Evolutionary conservation across 805 yeast species (phyloP).

Genomic region (Cyberlindnera mycetangii): DNA sequence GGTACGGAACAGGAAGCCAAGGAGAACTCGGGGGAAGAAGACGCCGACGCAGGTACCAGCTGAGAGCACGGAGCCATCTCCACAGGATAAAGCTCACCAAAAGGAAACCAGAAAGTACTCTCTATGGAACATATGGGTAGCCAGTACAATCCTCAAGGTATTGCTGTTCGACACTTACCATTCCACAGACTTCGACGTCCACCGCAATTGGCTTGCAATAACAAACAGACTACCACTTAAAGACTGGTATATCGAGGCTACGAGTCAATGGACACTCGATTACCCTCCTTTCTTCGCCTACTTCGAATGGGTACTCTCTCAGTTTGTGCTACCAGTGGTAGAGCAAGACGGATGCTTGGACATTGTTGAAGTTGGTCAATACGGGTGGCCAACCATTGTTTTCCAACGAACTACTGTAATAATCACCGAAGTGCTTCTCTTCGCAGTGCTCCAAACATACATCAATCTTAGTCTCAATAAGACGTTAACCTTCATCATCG

Average conservation of each 20-base stretch:
- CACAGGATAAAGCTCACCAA: background rate
- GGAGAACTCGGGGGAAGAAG: slow-evolving; percentile 6
- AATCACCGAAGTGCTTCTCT: slow-evolving; percentile 67
- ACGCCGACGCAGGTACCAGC: background rate
- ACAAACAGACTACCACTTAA: slow-evolving; percentile 70
- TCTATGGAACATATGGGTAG: slow-evolving; percentile 65
- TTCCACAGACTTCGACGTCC: slow-evolving; percentile 97
- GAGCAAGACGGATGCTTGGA: slow-evolving; percentile 74
- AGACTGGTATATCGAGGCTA: slow-evolving; percentile 79
- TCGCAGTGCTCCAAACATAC: slow-evolving; percentile 67
- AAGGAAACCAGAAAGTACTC: slow-evolving; percentile 38
- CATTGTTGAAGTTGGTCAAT: slow-evolving; percentile 59
- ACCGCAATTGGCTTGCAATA: slow-evolving; percentile 94
- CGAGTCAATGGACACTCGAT: slow-evolving; percentile 90
- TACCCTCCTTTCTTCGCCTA: slow-evolving; percentile 98
- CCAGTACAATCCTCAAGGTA: slow-evolving; percentile 55
- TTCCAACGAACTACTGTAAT: slow-evolving; percentile 86
- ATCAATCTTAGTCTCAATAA: slow-evolving; percentile 46
- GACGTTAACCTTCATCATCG: slow-evolving; percentile 62
- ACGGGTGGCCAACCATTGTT: slow-evolving; percentile 74
- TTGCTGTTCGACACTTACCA: slow-evolving; percentile 76
- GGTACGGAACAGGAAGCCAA: slow-evolving; percentile 14
- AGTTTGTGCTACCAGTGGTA: slow-evolving; percentile 63
- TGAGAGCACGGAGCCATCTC: background rate
- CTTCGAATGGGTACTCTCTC: slow-evolving; percentile 80